These are phyloP conservation scores for Vitis hybrid DNA, from an alignment of 177 flowering plant species.

Conservation along the genomic window DNA sequence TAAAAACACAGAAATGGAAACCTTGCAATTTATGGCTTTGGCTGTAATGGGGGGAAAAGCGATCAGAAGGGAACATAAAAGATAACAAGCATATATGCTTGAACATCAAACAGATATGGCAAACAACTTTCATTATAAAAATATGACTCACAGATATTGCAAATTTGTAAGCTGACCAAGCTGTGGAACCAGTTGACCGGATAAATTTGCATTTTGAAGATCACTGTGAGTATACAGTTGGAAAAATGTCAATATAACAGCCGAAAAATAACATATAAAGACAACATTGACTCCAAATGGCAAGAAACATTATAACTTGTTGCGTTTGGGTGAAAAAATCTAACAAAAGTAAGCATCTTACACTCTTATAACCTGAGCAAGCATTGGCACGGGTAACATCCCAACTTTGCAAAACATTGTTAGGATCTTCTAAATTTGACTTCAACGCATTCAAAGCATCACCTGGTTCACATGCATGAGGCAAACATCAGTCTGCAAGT, in stretches of 20 bases:
- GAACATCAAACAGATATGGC: background rate
- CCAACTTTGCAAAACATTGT: constrained; percentile 48
- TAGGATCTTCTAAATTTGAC: constrained; percentile 37
- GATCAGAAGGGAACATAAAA: too few species aligned
- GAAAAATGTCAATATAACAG: background rate
- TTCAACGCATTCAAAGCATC: constrained; percentile 46
- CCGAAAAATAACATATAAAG: background rate
- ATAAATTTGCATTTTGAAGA: constrained; percentile 59
- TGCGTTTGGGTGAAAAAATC: too few species aligned
- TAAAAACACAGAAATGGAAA: too few species aligned
- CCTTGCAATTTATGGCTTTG: too few species aligned
- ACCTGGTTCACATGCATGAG: constrained; percentile 21
- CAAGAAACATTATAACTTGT: background rate
- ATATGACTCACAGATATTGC: constrained; percentile 51
- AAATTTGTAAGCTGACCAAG: constrained; percentile 50
- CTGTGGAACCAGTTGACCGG: constrained; percentile 54
- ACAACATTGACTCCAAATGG: background rate
- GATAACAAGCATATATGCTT: too few species aligned
- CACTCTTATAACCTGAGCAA: too few species aligned
- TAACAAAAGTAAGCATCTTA: too few species aligned
- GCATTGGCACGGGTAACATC: constrained; percentile 11
- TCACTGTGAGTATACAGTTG: constrained; percentile 31
- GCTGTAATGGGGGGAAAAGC: too few species aligned
- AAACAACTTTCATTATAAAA: background rate
- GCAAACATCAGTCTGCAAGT: background rate